Evolutionary conservation across 1,284 basidiomycete genomes (phyloP), one percentile per base, ranked within the genome.

Genomic region (Coniferiporia sulphurascens): DNA sequence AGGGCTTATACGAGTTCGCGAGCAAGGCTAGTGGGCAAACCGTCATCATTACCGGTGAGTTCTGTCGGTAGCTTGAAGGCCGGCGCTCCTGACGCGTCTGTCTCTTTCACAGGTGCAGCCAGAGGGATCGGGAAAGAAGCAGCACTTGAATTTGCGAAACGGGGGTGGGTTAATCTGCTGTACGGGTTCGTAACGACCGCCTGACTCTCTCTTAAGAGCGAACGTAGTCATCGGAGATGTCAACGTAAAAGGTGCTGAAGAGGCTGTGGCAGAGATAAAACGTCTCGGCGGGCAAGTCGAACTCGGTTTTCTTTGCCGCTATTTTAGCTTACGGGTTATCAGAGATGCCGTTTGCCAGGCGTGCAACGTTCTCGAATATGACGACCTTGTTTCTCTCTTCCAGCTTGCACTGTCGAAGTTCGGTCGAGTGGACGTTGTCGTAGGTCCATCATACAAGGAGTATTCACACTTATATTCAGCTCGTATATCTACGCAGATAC

Each of bases 211-310:
- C 49, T 52, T 55, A 45, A 83, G 83, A 0, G 81, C 82, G 4
- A 83, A 80, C 62, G 68, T 86, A 2, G 78, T 84, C 38, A 78
- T 85, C 62, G 81, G 78, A 27, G 83, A 86, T 64, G 60, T 77
- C 50, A 75, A 83, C 60, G 59, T 70, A 12, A 66, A 65, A 9
- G 74, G 73, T 3, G 78, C 75, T 3, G 66, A 76, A 59, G 70
- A 71, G 38, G 74, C 76, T 4, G 78, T 76, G 0, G 59, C 68
- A 6, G 74, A 78, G 48, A 79, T 83, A 56, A 68, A 69, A 46
- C 66, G 67, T 44, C 66, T 65, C 4, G 78, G 81, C 66, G 79
- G 82, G 82, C 83, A 63, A 60, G 76, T 67, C 46, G 34, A 22
- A 27, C n/a, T 27, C 38, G 10, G 12, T 17, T n/a, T 27, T 6